phyloP scores from a whole-genome alignment of 2,329 filamentous ascomycete species.

The Penicillium sp. region DNA sequence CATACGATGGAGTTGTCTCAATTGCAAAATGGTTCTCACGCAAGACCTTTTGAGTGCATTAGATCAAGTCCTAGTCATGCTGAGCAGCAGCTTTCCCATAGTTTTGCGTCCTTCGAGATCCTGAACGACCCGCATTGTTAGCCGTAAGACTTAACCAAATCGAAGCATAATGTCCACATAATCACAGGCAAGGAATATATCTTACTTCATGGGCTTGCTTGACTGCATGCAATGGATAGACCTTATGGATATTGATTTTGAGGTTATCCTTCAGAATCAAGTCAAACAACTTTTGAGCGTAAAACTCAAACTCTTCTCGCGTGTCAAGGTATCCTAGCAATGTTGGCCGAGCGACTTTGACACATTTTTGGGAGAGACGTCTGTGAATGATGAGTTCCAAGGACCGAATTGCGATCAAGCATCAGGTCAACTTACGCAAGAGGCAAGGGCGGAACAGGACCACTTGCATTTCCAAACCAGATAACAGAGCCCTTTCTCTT shows the following conservation, averaged over 20 bases:
- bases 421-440: constrained; percentile 51
- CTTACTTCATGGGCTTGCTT: no score
- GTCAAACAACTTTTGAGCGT: constrained; percentile 69
- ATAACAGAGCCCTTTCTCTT: constrained; percentile 74
- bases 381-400: constrained; percentile 16
- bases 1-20: no score
- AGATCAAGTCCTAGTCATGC: constrained; percentile 25
- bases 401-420: background rate
- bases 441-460: constrained; percentile 68
- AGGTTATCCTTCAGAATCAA: constrained; percentile 66
- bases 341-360: constrained; percentile 71
- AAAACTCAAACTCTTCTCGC: constrained; percentile 69
- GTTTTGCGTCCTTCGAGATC: constrained; percentile 81
- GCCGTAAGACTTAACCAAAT: no score
- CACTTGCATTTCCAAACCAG: constrained; percentile 78
- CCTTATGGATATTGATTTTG: constrained; percentile 71
- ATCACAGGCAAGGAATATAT: no score
- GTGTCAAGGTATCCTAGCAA: constrained; percentile 69
- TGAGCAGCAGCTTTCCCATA: constrained; percentile 77
- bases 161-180: constrained; percentile 37
- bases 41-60: no score
- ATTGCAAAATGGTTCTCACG: no score
- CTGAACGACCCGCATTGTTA: constrained; percentile 24
- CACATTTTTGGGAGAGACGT: constrained; percentile 67
- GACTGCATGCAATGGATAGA: constrained; percentile 66